Conservation (phyloP, 176 grass and related monocot genomes). For the Oryza officinalis region DNA sequence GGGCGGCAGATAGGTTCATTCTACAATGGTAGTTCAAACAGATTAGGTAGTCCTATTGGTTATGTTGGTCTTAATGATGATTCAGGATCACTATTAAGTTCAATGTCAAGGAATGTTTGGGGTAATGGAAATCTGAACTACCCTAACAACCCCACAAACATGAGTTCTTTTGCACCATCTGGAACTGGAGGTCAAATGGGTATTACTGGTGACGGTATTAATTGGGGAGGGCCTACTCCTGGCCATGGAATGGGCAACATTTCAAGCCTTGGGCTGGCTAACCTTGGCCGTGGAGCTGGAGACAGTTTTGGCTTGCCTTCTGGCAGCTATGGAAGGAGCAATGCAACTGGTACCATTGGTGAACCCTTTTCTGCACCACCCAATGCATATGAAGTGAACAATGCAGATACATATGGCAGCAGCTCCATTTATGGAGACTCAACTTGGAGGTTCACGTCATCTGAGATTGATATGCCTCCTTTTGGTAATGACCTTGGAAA, state of each 20-base stretch:
- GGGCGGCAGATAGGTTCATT: conserved; percentile 67
- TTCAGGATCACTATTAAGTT: conserved; percentile 70
- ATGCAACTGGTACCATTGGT: conserved; percentile 54
- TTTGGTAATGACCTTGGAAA: conserved; percentile 71
- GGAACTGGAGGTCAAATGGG: conserved; percentile 42
- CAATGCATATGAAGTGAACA: conserved; percentile 60
- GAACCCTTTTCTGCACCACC: conserved; percentile 54
- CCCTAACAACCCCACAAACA: conserved; percentile 47
- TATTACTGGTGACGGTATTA: conserved; percentile 43
- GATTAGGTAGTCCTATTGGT: conserved; percentile 55
- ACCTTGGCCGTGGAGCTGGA: conserved; percentile 47
- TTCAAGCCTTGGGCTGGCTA: conserved; percentile 39
- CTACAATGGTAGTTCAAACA: conserved; percentile 68
- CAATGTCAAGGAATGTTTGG: conserved; percentile 78
- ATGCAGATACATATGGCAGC: conserved; percentile 46
- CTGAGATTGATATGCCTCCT: conserved; percentile 64
- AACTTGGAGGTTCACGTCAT: conserved; percentile 66
- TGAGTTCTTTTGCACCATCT: conserved; percentile 66
- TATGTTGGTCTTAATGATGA: conserved; percentile 68
- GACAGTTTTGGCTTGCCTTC: conserved; percentile 61
- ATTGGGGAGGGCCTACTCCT: conserved; percentile 58
- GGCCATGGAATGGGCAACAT: conserved; percentile 50
- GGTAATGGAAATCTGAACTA: conserved; percentile 62
- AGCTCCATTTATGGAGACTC: conserved; percentile 72
- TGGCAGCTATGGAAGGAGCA: conserved; percentile 56